Conservation (phyloP, 2,329 filamentous ascomycete species). For the Cadophora luteo-olivacea region DNA sequence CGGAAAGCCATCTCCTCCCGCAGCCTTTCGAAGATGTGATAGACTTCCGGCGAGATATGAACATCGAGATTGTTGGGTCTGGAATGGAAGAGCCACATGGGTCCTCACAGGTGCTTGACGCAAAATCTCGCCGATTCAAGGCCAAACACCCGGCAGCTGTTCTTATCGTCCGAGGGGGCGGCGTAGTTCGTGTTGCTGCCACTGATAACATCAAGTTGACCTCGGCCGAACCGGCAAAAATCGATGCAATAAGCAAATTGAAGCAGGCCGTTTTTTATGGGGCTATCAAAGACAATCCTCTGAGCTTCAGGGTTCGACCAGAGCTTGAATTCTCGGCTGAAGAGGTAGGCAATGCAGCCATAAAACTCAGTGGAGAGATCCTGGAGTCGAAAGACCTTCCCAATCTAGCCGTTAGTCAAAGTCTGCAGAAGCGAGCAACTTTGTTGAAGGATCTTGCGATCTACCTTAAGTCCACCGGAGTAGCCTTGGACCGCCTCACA, state of each 20-base stretch:
- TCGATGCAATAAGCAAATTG: constrained; percentile 87
- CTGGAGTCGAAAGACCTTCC: constrained; percentile 77
- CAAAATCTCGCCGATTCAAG: constrained; percentile 58
- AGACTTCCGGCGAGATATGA: constrained; percentile 72
- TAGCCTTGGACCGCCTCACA: constrained; percentile 68
- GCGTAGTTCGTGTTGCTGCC: constrained; percentile 64
- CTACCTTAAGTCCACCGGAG: constrained; percentile 71
- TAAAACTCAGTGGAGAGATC: constrained; percentile 82
- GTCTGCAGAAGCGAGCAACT: constrained; percentile 74
- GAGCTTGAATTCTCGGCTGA: constrained; percentile 70
- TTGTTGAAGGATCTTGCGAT: constrained; percentile 78
- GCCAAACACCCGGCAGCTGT: constrained; percentile 68
- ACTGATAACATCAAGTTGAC: constrained; percentile 66
- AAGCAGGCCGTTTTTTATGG: constrained; percentile 97
- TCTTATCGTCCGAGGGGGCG: constrained; percentile 67
- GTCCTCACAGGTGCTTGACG: constrained; percentile 50
- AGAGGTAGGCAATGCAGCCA: constrained; percentile 78
- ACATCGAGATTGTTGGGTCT: constrained; percentile 68
- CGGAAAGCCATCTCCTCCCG: constrained; percentile 67
- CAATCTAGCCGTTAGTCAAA: constrained; percentile 77
- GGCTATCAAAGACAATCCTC: constrained; percentile 78
- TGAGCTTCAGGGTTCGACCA: constrained; percentile 78
- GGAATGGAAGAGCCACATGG: constrained; percentile 65
- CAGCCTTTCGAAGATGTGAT: constrained; percentile 85
- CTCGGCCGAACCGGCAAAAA: constrained; percentile 61